Conservation (phyloP, 306 rosid genomes). For the Trichosanthes cucumerina region DNA sequence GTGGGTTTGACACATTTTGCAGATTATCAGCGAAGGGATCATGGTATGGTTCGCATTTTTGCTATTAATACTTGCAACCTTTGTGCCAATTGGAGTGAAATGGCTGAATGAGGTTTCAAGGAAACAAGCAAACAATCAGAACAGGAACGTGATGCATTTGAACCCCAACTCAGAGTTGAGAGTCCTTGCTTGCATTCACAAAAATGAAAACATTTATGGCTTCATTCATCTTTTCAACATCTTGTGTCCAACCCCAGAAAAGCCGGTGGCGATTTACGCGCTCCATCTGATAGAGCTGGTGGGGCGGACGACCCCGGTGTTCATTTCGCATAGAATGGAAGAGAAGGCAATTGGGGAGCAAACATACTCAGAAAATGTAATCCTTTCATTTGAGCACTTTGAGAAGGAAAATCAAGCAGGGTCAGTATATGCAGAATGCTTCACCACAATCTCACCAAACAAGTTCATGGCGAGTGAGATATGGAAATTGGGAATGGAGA, state of each 20-base stretch:
- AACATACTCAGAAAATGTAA: conserved; percentile 21
- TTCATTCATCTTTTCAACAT: conserved; percentile 35
- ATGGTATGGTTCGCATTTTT: conserved; percentile 11
- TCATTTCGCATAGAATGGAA: conserved; percentile 36
- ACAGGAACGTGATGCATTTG: conserved; percentile 28
- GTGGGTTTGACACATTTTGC: not conserved
- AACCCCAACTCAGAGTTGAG: conserved; percentile 32
- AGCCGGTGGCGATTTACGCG: conserved; percentile 21
- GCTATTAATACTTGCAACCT: conserved; percentile 15
- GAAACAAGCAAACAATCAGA: conserved; percentile 35
- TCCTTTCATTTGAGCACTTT: conserved; percentile 26
- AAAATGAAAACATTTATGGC: conserved; percentile 21
- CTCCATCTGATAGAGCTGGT: conserved; percentile 54
- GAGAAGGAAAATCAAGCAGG: conserved; percentile 23
- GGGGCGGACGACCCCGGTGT: conserved; percentile 48
- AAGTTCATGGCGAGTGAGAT: conserved; percentile 53
- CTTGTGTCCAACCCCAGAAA: conserved; percentile 28
- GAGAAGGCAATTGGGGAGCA: conserved; percentile 5
- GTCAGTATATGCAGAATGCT: conserved; percentile 21
- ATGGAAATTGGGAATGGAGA: conserved; percentile 37
- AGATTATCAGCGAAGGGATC: conserved; percentile 8
- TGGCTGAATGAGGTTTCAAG: conserved; percentile 38
- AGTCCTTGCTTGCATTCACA: conserved; percentile 32
- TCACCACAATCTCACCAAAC: conserved; percentile 32
- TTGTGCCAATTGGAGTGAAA: conserved; percentile 28